phyloP scores from a whole-genome alignment of 768 basidiomycete genomes.

The Leccinum boreale region DNA sequence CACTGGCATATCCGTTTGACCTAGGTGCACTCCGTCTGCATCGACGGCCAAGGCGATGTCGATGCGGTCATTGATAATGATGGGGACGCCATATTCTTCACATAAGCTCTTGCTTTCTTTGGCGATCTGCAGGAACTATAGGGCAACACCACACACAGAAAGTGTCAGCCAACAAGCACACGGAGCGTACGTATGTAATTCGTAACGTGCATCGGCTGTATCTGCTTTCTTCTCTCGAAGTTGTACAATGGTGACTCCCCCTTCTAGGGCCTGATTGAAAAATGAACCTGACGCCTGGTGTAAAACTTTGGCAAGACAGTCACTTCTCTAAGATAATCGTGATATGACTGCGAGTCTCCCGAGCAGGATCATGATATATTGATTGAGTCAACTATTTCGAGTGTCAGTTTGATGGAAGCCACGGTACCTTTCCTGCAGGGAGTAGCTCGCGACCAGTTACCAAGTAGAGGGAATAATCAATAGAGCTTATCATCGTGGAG shows the following conservation, averaged over 20 bases:
- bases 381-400: background rate
- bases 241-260: slow-evolving; percentile 89
- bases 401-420: background rate
- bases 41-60: slow-evolving; percentile 81
- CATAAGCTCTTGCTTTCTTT: slow-evolving; percentile 66
- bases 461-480: slow-evolving; percentile 78
- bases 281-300: slow-evolving; percentile 38
- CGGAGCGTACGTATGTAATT: background rate
- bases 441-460: slow-evolving; percentile 81
- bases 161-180: background rate
- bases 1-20: slow-evolving; percentile 83
- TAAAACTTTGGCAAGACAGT: background rate
- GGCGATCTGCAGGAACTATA: slow-evolving; percentile 77
- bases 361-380: slow-evolving; percentile 1
- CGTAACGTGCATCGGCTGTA: slow-evolving; percentile 64
- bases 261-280: slow-evolving; percentile 60
- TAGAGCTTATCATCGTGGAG: slow-evolving; percentile 4
- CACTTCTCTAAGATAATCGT: slow-evolving; percentile 46
- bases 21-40: slow-evolving; percentile 82
- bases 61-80: slow-evolving; percentile 85
- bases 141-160: background rate
- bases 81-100: slow-evolving; percentile 70
- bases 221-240: slow-evolving; percentile 83
- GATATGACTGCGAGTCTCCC: slow-evolving; percentile 51
- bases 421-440: slow-evolving; percentile 68